phyloP scores from a whole-genome alignment of 2,329 filamentous ascomycete species.

The Drechslerella coelobrocha region DNA sequence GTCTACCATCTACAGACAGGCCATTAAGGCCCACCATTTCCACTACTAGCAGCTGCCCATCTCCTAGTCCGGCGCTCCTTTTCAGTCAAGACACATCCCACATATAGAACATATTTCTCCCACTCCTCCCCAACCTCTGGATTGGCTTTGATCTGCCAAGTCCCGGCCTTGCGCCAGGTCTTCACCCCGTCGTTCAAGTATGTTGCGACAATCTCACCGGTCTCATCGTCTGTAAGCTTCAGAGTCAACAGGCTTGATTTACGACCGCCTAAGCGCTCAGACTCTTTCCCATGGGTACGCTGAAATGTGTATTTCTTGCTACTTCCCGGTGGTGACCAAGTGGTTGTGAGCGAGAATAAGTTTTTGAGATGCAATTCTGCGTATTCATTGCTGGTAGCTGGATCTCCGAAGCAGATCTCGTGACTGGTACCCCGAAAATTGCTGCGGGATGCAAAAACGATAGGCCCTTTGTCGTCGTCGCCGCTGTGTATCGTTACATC shows the following conservation, averaged over 20 bases:
- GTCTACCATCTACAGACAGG: not conserved
- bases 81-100: conserved; percentile 35
- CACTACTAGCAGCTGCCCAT: conserved; percentile 13
- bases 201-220: conserved; percentile 34
- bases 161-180: conserved; percentile 37
- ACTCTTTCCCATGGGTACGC: conserved; percentile 33
- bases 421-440: conserved; percentile 24
- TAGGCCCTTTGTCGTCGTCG: conserved; percentile 6
- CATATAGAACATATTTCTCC: conserved; percentile 28
- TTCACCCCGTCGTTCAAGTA: conserved; percentile 34
- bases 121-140: conserved; percentile 28
- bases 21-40: conserved; percentile 7
- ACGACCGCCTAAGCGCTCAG: conserved; percentile 21
- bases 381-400: conserved; percentile 1
- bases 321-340: conserved; percentile 35
- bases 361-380: conserved; percentile 26
- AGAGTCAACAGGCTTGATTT: conserved; percentile 28
- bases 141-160: conserved; percentile 39
- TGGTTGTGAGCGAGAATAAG: conserved; percentile 28
- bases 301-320: conserved; percentile 33
- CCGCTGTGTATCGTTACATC: conserved; percentile 30
- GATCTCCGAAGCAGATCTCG: conserved; percentile 25
- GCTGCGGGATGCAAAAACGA: conserved; percentile 29
- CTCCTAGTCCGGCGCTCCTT: conserved; percentile 35
- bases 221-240: conserved; percentile 36